Percentiles rank a stretch among this genome's conserved stretches.
These are phyloP conservation scores for Trichosporon sp. DNA, from an alignment of 1,284 basidiomycete genomes.

Conservation along the genomic window DNA sequence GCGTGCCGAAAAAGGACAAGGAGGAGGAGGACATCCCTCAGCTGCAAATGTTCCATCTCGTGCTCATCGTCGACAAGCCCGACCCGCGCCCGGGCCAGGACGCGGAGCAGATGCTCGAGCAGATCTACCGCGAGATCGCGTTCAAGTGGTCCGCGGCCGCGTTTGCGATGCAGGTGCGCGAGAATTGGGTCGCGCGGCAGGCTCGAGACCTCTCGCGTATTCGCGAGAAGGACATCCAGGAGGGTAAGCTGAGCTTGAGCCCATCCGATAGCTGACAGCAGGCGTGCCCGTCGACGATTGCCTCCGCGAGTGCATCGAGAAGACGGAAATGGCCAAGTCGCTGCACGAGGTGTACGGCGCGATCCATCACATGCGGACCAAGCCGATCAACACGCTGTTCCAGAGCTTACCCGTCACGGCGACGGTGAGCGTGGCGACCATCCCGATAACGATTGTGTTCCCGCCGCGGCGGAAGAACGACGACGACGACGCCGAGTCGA, in stretches of 20 bases:
- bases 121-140: slow-evolving; percentile 71
- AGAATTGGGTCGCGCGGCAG: slow-evolving; percentile 74
- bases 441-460: slow-evolving; percentile 73
- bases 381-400: slow-evolving; percentile 60
- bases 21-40: slow-evolving; percentile 50
- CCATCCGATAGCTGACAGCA: slow-evolving; percentile 10
- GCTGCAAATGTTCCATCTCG: slow-evolving; percentile 78
- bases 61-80: slow-evolving; percentile 80
- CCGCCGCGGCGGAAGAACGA: slow-evolving; percentile 60
- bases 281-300: slow-evolving; percentile 35
- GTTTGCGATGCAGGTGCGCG: slow-evolving; percentile 76
- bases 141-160: slow-evolving; percentile 84
- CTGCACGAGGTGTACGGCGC: slow-evolving; percentile 63
- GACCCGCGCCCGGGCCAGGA: slow-evolving; percentile 61
- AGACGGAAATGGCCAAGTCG: slow-evolving; percentile 66
- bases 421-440: slow-evolving; percentile 66
- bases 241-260: slow-evolving; percentile 26
- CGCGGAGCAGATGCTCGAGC: slow-evolving; percentile 65
- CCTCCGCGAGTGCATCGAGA: slow-evolving; percentile 49
- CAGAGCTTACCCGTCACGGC: slow-evolving; percentile 58
- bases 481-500: slow-evolving; percentile 53
- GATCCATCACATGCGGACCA: slow-evolving; percentile 42
- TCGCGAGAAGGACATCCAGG: slow-evolving; percentile 57
- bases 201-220: slow-evolving; percentile 64
- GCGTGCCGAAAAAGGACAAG: slow-evolving; percentile 7